Conservation (phyloP, 352 stramenopile genomes). For the Blastocystis sp. region DNA sequence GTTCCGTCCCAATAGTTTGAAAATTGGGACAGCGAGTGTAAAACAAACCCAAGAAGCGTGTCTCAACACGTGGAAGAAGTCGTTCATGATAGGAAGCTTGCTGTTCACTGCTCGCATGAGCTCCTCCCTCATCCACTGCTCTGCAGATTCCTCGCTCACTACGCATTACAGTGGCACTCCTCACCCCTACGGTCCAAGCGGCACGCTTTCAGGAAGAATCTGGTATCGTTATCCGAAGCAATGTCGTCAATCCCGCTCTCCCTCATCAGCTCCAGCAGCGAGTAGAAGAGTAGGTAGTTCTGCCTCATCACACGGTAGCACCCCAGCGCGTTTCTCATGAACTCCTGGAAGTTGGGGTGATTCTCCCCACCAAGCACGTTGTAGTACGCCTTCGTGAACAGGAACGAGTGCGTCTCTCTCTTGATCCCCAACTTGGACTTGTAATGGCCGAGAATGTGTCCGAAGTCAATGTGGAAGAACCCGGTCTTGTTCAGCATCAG, state of each 20-base stretch:
- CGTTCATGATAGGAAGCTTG: slow-evolving; percentile 68
- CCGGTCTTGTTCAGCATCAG: slow-evolving; percentile 90
- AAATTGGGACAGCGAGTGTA: no score
- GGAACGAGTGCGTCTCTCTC: slow-evolving; percentile 86
- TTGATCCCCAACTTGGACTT: slow-evolving; percentile 90
- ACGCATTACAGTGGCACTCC: neutral
- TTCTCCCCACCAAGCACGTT: slow-evolving; percentile 84
- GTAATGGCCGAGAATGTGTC: slow-evolving; percentile 92
- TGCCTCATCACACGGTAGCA: slow-evolving; percentile 41
- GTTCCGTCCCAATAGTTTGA: neutral
- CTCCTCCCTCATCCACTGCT: slow-evolving; percentile 28
- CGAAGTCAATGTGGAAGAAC: slow-evolving; percentile 95
- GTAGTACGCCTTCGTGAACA: slow-evolving; percentile 89
- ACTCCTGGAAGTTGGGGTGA: slow-evolving; percentile 81
- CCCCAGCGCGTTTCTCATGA: slow-evolving; percentile 75
- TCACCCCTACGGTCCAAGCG: slow-evolving; percentile 26
- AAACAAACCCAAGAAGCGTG: slow-evolving; percentile 47
- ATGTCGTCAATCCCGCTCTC: slow-evolving; percentile 65
- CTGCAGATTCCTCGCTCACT: slow-evolving; percentile 50
- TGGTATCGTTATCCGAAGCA: slow-evolving; percentile 28
- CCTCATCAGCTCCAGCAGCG: slow-evolving; percentile 58
- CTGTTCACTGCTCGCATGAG: slow-evolving; percentile 52
- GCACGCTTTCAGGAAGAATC: slow-evolving; percentile 57
- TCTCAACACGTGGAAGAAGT: slow-evolving; percentile 72
- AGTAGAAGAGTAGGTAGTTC: slow-evolving; percentile 57